Base-by-base conservation (phyloP, 768 basidiomycete genomes). In the Panaeolus papilionaceus region DNA sequence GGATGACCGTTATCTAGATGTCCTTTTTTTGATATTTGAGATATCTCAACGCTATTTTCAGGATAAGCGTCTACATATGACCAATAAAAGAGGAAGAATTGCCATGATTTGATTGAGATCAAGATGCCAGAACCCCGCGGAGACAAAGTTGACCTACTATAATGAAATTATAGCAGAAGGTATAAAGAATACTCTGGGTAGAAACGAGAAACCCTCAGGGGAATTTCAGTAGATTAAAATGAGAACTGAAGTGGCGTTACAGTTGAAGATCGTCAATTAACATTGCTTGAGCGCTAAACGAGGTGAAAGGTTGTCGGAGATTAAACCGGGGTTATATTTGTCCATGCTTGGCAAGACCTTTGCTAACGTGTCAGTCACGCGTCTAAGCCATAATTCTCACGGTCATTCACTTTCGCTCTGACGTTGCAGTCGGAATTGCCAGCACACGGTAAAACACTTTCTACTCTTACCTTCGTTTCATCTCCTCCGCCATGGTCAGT, bases 401-500 rank as follows among this genome's bases (percentile, higher is more conserved):
- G 75, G 65, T 75, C 72, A 75, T 71, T 61, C 54, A 69, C 61
- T 67, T 61, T 49, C 63, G 69, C 71, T 45, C 37, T 9, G 49
- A 74, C 75, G 71, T 75, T 69, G 72, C 74, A 73, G 58, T 71
- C 69, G 65, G 69, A 71, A 61, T 65, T 74, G 78, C 79, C 79
- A 80, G 79, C 79, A 69, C 76, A 77, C 71, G 64, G 51, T 38
- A 39, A 69, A 71, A 70, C 64, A 67, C 62, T 62, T 69, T 73
- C 69, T 68, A 39, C 66, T 67, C 62, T 71, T 49, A 28, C 69
- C 69, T 66, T 67, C 68, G 72, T 64, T 67, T 71, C 67, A 70
- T 67, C 66, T 64, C 58, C 69, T 64, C 64, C 71, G 66, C 71
- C 64, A 86, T 86, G 85, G 85, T 84, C 33, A 70, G 77, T 71